phyloP scores from a whole-genome alignment of 2,329 filamentous ascomycete genomes.

The Rutstroemia sydowiana region DNA sequence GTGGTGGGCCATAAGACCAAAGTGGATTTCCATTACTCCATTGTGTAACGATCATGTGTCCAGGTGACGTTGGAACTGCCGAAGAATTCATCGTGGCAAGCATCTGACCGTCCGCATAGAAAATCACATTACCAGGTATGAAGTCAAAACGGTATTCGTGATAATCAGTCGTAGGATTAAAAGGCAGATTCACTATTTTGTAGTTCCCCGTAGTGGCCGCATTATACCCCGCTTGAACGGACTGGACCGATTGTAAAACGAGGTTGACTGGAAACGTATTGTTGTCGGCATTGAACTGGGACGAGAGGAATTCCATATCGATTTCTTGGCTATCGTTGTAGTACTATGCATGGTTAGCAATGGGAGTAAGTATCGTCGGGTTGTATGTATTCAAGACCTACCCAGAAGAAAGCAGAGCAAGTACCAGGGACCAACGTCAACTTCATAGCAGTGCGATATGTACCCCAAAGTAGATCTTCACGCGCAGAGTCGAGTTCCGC shows the following conservation, averaged over 20 bases:
- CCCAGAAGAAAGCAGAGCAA: conserved; percentile 76
- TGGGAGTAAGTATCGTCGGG: not conserved
- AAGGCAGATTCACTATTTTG: conserved; percentile 50
- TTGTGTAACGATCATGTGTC: conserved; percentile 65
- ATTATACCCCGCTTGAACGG: conserved; percentile 52
- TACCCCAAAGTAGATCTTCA: conserved; percentile 60
- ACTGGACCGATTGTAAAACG: conserved; percentile 62
- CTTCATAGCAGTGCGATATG: conserved; percentile 56
- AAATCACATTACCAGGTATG: conserved; percentile 51
- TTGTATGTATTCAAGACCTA: conserved; percentile 32
- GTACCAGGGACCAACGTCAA: conserved; percentile 45
- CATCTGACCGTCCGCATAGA: conserved; percentile 58
- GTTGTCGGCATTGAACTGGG: conserved; percentile 47
- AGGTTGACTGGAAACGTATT: conserved; percentile 58
- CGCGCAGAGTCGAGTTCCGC: conserved; percentile 58
- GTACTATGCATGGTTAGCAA: conserved; percentile 43
- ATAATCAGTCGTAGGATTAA: conserved; percentile 56
- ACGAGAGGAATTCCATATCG: conserved; percentile 71
- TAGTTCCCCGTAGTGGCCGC: conserved; percentile 54
- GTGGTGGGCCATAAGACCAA: conserved; percentile 68
- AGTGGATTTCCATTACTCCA: conserved; percentile 68
- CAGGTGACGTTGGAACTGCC: conserved; percentile 51
- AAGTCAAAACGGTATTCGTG: conserved; percentile 81
- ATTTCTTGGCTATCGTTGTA: conserved; percentile 74
- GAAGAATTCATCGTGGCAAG: conserved; percentile 49